Base-by-base conservation (phyloP, 2,329 filamentous ascomycete species). In the Sarocladium strictum region DNA sequence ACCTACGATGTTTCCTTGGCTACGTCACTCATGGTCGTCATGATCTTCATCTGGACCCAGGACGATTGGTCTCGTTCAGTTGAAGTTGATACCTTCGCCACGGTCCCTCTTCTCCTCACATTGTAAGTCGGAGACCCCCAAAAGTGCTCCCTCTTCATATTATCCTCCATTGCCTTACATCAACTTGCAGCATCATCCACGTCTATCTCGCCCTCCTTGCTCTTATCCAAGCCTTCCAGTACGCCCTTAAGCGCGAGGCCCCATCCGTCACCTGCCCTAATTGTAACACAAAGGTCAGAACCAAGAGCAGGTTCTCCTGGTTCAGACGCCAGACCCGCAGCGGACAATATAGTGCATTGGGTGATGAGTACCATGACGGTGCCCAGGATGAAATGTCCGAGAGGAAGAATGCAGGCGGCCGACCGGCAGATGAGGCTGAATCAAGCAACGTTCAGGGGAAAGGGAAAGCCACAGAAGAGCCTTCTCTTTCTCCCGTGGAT, bases 21-120 rank as follows among this genome's bases (percentile, higher is more conserved):
- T 7, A 63, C 67, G 0, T 64, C 66, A 3, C 58, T 71, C 12
- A 67, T 74, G 67, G 58, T 70, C 6, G 69, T 74, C 4, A 56
- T 76, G 52, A 68, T 73, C 21, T 70, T 72, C 33, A 73, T 71
- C 1, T 75, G 72, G 71, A 35, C 26, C 10, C 3, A 35, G 12
- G 27, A 9, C 21, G 3, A 14, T 12, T 35, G 29, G 17, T 21
- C 9, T 21, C 38, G 47, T 7, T 27, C 5, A 3, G 21, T 21
- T 12, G 73, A 73, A 71, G 63, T 75, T 29, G 71, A 70, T 35
- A 68, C 72, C 12, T 75, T 75, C 58, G 67, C 67, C 11, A 75
- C 72, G 2, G 66, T 75, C 17, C 72, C 72, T 35, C 62, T 75
- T 41, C 58, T 75, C 26, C 55, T 68, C 32, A 73, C 69, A 58